Evolutionary conservation across 176 grass and related monocot genomes (phyloP), one percentile per base, ranked within the genome.

Genomic region (Coix lacrymajobi): DNA sequence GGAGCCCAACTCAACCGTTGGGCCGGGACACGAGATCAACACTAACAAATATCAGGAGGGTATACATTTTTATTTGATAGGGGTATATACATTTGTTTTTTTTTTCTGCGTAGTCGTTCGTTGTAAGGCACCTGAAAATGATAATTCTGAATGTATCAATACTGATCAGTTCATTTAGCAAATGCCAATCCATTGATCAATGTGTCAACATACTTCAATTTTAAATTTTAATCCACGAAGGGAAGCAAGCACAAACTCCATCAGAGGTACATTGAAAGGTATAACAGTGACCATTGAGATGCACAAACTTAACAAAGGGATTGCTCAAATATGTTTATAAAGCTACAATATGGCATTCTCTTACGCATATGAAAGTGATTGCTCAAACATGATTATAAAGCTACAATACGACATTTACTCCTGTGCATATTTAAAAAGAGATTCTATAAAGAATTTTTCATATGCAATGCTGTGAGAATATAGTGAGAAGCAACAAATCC

Each of bases 211-310:
- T 57, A 57, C 22, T 51, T 40, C 7, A 43, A 12, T 43, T 43
- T 43, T 43, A 0, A 43, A 12, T 43, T 40, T 5, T 43, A 43
- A 43, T 52, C 94, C 92, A 85, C 92, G 88, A 78, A 62, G 86
- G 51, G 90, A 97, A 77, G 94, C 92, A 60, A 97, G 64, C 37
- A 97, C 94, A 85, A 85, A 97, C 89, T 87, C 91, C 94, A 30
- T 91, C 94, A 36, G 89, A 94, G 89, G 89, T 94, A 88, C 69
- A 78, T 74, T 46, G 37, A 71, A 76, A 32, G 30, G 14, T 58
- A 78, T 40, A 75, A 40, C 56, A 37, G 41, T 57, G 73, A 63
- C 71, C 12, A 52, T 4, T 54, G 10, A 2, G 62, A 38, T 77
- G 32, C 26, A 67, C 17, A 26, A 6, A 22, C 17, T 33, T 68